Base-by-base conservation (phyloP, 495 filamentous ascomycete genomes). In the Hypomontagnella submonticulosa region DNA sequence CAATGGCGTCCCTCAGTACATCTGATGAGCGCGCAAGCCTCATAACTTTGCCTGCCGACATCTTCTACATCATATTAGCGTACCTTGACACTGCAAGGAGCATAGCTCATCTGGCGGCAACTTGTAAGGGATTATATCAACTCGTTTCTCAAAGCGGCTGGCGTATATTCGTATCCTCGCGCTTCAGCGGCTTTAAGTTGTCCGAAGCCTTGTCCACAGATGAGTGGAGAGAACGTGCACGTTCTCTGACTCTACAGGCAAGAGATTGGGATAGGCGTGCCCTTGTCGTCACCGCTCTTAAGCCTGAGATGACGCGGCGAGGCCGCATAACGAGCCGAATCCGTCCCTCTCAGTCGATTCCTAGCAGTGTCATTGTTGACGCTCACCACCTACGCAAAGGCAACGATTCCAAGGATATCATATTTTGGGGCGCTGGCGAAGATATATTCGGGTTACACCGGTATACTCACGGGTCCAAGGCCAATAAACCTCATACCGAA, bases 371-470 rank as follows among this genome's bases (percentile, higher is more conserved):
- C 10, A 69, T 81, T 13, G 68, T 83, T 7, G 79, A 80, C 43
- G 77, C 77, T 8, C 53, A 73, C 8, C 63, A 75, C 3, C 69
- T 71, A 10, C 71, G 63, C 12, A 27, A 23, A 8, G 71, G 71
- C 2, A 62, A 58, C 4, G 69, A 63, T 8, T 69, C 69, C n/a
- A 57, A 76, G 16, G 79, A 83, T 61, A 34, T 82, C 15, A 69
- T 81, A 1, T 72, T 77, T 1, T 80, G 76, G 75, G 81, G 81
- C 9, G 76, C 79, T 1, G 81, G 81, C 1, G 77, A 83, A 52
- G 75, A 81, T 34, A 52, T 81, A 3, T 69, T 77, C 4, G 78
- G 66, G 1, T 52, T 79, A 15, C 51, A 74, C 4, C 72, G 76
- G 2, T 50, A 72, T 38, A 74, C 69, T 15, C 59, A 54, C 4